Percentiles rank a stretch among this genome's conserved stretches.
Conservation (phyloP, 2,329 filamentous ascomycete genomes). For the Neonectria magnoliae region DNA sequence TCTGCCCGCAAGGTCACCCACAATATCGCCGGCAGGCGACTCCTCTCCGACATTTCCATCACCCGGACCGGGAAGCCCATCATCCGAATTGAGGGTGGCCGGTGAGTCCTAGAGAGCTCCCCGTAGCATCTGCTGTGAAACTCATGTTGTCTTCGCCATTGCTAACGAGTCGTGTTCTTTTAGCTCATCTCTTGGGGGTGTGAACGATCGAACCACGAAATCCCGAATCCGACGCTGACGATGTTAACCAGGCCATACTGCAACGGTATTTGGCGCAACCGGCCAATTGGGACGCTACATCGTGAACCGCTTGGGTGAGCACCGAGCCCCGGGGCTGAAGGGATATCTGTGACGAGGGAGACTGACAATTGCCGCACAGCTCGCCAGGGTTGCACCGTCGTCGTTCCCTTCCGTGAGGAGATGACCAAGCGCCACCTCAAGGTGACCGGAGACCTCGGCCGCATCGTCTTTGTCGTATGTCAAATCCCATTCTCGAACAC, state of each 20-base stretch:
- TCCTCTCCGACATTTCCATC: constrained; percentile 85
- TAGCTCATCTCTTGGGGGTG: constrained; percentile 90
- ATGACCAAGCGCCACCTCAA: constrained; percentile 98
- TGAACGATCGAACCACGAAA: constrained; percentile 34
- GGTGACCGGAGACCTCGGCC: constrained; percentile 91
- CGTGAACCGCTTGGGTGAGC: constrained; percentile 86
- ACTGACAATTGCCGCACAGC: constrained; percentile 62
- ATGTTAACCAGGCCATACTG: constrained; percentile 79
- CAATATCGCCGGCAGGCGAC: constrained; percentile 61
- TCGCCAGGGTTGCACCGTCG: constrained; percentile 91
- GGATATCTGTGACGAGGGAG: constrained; percentile 3
- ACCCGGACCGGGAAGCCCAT: constrained; percentile 97
- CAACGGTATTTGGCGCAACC: constrained; percentile 97
- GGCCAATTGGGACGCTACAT: constrained; percentile 97
- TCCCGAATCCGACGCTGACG: constrained; percentile 39
- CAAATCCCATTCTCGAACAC: not conserved
- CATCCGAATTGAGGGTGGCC: constrained; percentile 86
- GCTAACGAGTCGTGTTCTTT: constrained; percentile 48
- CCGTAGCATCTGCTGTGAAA: not conserved
- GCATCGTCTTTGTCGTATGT: constrained; percentile 83
- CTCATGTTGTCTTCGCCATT: constrained; percentile 35
- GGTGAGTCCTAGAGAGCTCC: constrained; percentile 64
- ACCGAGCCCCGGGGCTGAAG: not conserved
- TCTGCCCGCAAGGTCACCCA: constrained; percentile 59
- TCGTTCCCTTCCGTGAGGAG: constrained; percentile 94